Base-by-base conservation (phyloP, 1,139 yeast genomes). In the Magnusiomyces suaveolens region DNA sequence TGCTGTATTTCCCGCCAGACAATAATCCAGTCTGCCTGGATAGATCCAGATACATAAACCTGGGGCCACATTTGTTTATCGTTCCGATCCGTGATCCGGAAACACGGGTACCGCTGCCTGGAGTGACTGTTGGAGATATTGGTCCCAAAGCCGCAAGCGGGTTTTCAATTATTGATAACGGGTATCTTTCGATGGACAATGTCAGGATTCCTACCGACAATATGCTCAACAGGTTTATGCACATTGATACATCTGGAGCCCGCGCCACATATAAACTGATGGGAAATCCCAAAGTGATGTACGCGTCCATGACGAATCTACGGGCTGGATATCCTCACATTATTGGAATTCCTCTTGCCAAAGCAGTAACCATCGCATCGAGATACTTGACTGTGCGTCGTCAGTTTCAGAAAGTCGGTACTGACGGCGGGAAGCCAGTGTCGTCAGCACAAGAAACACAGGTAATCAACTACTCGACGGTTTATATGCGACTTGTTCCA, bases 341-440 rank as follows among this genome's bases (percentile, higher is more conserved):
- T 65, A 82, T 89, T 21, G 83, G 77, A 69, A 78, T 89, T 70
- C 78, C 80, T 60, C 81, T 85, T 60, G 83, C 87, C 29, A 78
- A 85, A 66, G 81, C 81, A 62, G 74, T 79, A 56, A 83, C 88
- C 18, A 81, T 84, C 68, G 89, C 89, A 2, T 73, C 84, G 55
- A 76, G 94, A 68, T 85, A 84, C 66, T 84, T 88, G 36, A 82
- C 84, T 59, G 89, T 85, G 44, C 80, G 94, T 75, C 79, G 85
- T 66, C 94, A 85, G 69, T 85, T 85, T 70, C 80, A 81, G 62
- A 59, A 62, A 14, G 29, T 29, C n/a, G 25, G 23, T 12, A 14
- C n/a, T 20, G 16, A 23, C 3, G 61, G 64, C 18, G 23, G 25
- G n/a, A 38, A 38, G 43, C 43, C 43, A n/a, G 20, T n/a, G 6